Conservation (phyloP, 2,329 filamentous ascomycete species). For the Huntiella bhutanensis region DNA sequence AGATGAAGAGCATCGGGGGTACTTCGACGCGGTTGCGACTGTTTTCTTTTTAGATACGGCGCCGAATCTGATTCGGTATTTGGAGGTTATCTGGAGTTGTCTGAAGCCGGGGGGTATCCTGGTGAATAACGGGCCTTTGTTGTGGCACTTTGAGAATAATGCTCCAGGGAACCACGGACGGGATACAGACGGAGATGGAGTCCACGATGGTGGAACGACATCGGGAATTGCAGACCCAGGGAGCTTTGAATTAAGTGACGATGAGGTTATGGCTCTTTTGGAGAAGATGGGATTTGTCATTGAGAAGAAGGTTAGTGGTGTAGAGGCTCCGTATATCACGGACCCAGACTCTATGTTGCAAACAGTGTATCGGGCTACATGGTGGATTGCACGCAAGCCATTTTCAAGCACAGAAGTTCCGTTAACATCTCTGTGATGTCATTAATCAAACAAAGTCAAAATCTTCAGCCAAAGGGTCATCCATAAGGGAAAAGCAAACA, state of each 20-base stretch:
- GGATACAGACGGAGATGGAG: slow-evolving; percentile 30
- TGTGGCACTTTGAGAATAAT: slow-evolving; percentile 89
- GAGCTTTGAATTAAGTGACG: slow-evolving; percentile 73
- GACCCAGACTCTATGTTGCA: slow-evolving; percentile 71
- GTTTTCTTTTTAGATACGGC: slow-evolving; percentile 97
- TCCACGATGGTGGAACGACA: slow-evolving; percentile 28
- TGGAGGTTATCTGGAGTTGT: slow-evolving; percentile 65
- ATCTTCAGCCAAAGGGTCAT: too few relatives aligned
- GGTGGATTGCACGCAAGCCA: slow-evolving; percentile 71
- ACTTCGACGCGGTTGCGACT: slow-evolving; percentile 67
- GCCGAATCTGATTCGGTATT: slow-evolving; percentile 76
- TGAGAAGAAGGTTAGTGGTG: slow-evolving; percentile 37
- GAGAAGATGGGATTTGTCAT: slow-evolving; percentile 59
- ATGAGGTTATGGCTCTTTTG: slow-evolving; percentile 67
- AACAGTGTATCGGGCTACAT: slow-evolving; percentile 59
- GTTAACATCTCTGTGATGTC: too few relatives aligned
- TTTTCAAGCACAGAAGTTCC: too few relatives aligned
- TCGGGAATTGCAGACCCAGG: slow-evolving; percentile 74
- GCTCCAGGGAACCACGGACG: slow-evolving; percentile 37
- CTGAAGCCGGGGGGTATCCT: slow-evolving; percentile 61
- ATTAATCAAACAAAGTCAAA: too few relatives aligned
- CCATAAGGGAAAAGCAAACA: too few relatives aligned
- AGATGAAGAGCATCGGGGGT: slow-evolving; percentile 36
- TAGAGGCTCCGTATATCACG: slow-evolving; percentile 72
- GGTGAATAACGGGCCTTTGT: slow-evolving; percentile 73